These are phyloP conservation scores for Ganoderma boninense DNA, from an alignment of 1,284 basidiomycete species.

Conservation along the genomic window DNA sequence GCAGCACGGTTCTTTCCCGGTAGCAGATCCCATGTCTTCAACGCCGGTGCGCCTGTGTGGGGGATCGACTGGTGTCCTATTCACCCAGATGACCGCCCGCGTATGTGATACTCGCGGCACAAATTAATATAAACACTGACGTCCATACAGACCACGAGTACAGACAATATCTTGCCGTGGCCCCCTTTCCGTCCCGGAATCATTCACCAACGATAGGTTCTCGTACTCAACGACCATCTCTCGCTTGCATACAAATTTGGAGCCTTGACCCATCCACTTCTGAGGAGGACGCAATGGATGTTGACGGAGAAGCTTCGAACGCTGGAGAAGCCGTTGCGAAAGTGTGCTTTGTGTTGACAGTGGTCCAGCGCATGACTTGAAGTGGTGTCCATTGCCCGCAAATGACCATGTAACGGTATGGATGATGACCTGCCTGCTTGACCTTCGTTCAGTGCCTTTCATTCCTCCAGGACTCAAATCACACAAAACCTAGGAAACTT, in stretches of 20 bases:
- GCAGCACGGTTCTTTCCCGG: constrained; percentile 52
- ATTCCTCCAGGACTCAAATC: background rate
- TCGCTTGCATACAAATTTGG: constrained; percentile 81
- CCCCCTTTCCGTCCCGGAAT: constrained; percentile 69
- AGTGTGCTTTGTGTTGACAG: constrained; percentile 81
- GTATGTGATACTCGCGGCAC: constrained; percentile 47
- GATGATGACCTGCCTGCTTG: background rate
- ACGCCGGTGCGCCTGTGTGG: constrained; percentile 87
- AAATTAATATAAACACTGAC: constrained; percentile 3
- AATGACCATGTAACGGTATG: constrained; percentile 56
- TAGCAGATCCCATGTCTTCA: constrained; percentile 73
- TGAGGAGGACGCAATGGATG: constrained; percentile 34
- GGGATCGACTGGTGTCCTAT: constrained; percentile 92
- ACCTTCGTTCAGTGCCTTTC: background rate
- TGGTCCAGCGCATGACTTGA: constrained; percentile 79
- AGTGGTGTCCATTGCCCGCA: constrained; percentile 90
- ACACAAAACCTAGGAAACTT: constrained; percentile 59
- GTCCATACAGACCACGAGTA: constrained; percentile 54
- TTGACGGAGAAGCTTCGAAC: constrained; percentile 23
- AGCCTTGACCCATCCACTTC: constrained; percentile 37
- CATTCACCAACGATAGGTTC: constrained; percentile 70
- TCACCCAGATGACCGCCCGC: constrained; percentile 62
- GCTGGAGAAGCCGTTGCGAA: constrained; percentile 67
- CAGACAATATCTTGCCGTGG: constrained; percentile 86
- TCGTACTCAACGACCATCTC: constrained; percentile 57